Conservation (phyloP, 2,329 filamentous ascomycete species). For the Colletotrichum sp. region DNA sequence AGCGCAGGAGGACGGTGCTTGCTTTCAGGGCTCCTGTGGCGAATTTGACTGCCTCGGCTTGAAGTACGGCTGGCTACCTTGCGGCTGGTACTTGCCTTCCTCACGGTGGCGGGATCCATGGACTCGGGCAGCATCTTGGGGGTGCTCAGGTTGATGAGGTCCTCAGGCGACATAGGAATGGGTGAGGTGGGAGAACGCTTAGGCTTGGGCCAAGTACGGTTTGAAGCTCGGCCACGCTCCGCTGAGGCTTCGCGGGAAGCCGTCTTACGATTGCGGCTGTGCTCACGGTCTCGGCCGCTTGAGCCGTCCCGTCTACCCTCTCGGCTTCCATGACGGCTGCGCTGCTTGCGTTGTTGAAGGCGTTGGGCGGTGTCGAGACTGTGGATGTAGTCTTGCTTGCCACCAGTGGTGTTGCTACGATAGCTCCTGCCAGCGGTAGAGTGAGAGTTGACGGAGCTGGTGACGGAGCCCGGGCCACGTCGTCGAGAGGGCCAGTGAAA, state of each 20-base stretch:
- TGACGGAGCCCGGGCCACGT: conserved; percentile 58
- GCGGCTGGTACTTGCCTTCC: conserved; percentile 42
- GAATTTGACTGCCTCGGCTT: conserved; percentile 47
- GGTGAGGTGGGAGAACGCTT: conserved; percentile 93
- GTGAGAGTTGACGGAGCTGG: conserved; percentile 61
- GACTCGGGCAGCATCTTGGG: conserved; percentile 35
- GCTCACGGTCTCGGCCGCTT: conserved; percentile 46
- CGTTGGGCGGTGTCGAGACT: conserved; percentile 80
- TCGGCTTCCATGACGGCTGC: conserved; percentile 59
- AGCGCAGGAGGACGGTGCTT: conserved; percentile 44
- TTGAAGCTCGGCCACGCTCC: conserved; percentile 70
- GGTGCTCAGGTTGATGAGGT: conserved; percentile 68
- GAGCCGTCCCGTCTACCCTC: conserved; percentile 47
- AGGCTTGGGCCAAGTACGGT: conserved; percentile 71
- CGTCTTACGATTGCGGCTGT: conserved; percentile 53
- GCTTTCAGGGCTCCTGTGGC: conserved; percentile 52
- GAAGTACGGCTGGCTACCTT: conserved; percentile 50
- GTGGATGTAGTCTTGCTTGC: conserved; percentile 81
- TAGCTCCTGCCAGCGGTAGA: conserved; percentile 57
- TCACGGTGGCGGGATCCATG: conserved; percentile 48
- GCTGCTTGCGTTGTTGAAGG: conserved; percentile 56
- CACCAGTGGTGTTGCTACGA: conserved; percentile 50
- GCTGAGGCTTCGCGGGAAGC: conserved; percentile 67
- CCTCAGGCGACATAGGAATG: conserved; percentile 92
- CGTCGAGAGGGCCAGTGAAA: conserved; percentile 61